These are phyloP conservation scores for Madurella mycetomatis DNA, from an alignment of 2,329 filamentous ascomycete species.

Conservation along the genomic window DNA sequence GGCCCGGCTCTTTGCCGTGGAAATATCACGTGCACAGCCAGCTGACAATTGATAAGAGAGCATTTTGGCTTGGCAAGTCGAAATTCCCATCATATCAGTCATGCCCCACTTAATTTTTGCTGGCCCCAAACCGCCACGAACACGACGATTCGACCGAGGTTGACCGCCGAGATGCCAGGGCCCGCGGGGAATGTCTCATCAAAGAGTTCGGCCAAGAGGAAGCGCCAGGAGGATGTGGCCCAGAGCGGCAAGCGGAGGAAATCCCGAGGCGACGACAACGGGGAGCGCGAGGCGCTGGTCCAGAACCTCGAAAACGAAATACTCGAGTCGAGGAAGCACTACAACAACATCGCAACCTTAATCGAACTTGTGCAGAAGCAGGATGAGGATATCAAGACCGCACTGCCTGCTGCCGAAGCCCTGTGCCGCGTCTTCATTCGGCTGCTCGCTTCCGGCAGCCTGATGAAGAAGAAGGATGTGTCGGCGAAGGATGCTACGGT, in stretches of 20 bases:
- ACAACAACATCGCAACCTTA: conserved; percentile 80
- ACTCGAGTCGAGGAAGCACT: conserved; percentile 79
- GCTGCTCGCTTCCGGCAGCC: conserved; percentile 67
- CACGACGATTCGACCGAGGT: neutral
- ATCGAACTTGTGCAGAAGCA: conserved; percentile 55
- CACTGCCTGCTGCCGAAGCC: conserved; percentile 68
- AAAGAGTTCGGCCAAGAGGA: conserved; percentile 42
- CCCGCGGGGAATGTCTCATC: conserved; percentile 4
- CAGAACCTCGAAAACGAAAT: conserved; percentile 75
- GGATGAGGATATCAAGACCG: conserved; percentile 49
- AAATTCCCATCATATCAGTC: conserved; percentile 8
- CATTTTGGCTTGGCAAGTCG: conserved; percentile 1
- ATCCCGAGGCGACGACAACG: conserved; percentile 40
- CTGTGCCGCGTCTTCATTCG: conserved; percentile 83
- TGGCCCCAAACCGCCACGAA: neutral
- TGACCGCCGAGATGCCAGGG: conserved; percentile 13
- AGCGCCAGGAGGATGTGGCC: conserved; percentile 42
- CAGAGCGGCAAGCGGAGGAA: conserved; percentile 49
- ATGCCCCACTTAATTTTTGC: conserved; percentile 21
- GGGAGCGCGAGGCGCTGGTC: conserved; percentile 61
- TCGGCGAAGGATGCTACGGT: conserved; percentile 72
- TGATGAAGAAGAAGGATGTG: conserved; percentile 61
- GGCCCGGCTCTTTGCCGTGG: conserved; percentile 47
- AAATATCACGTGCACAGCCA: conserved; percentile 34
- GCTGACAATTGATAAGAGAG: conserved; percentile 30